Base-by-base conservation (phyloP, 495 filamentous ascomycete species). In the Penicillium silybi region DNA sequence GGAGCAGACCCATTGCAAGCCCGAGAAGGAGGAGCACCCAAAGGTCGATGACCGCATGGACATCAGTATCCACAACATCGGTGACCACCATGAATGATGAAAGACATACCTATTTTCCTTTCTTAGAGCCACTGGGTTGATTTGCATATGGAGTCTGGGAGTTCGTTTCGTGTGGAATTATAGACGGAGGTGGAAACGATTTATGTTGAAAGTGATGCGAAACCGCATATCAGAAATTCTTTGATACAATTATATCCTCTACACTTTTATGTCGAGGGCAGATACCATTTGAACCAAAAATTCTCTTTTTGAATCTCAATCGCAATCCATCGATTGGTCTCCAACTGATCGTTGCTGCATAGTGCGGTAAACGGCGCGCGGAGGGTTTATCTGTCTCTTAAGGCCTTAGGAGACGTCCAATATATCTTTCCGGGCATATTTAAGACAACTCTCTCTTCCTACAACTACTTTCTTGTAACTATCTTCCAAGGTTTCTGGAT, bases 41-140 rank as follows among this genome's bases (percentile, higher is more conserved):
- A 69, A 70, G 50, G 68, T 80, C 40, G 68, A 64, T 48, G 77
- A 79, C 47, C 70, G 77, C 27, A 82, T 83, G 79, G 81, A 83
- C 58, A 79, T 83, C 57, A 80, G 75, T 55, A 76, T 83, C 52
- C 80, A 83, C 59, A 83, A 83, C 61, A 72, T 79, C 51, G 75
- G 65, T 34, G 80, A 83, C 51, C 79, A 79, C 56, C 63, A 32
- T 32, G 29, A 66, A 65, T 64, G 59, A 65, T 56, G 54, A 47
- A 3, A 9, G 49, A 41, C 10, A 3, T 34, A 23, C 9, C 41
- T 44, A 63, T 46, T 41, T 51, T 40, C 41, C 19, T 54, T 58
- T 50, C 34, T 46, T 25, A 35, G 42, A 40, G 37, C 29, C 42
- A 42, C 37, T 42, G 16, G 48, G 20, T 43, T 44, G 44, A 20